A percentile compares a stretch with the other conserved stretches of the same genome.
These are phyloP conservation scores for Dioscorea alata DNA, from an alignment of 106 monocot species.

Conservation along the genomic window DNA sequence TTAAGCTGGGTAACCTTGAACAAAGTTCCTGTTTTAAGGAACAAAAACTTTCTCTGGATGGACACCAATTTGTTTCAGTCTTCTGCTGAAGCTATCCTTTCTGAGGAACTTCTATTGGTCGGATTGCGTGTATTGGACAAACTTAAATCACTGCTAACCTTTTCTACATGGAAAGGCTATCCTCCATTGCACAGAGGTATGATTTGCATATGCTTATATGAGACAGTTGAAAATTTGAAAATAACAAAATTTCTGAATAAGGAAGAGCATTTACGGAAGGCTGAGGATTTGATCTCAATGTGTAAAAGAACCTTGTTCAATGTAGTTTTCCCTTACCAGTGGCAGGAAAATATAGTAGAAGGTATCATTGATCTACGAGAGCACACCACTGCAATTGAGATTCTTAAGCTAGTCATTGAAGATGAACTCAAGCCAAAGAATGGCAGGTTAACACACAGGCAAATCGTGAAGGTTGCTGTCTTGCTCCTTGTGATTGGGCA, in stretches of 20 bases:
- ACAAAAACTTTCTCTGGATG: slow-evolving; percentile 1
- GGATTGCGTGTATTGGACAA: slow-evolving; percentile 24
- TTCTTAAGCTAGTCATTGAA: slow-evolving; percentile 6
- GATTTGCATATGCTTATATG: slow-evolving; percentile 17
- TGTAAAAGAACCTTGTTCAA: slow-evolving; percentile 15
- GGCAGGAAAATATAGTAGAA: slow-evolving; percentile 3
- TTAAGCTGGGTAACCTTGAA: slow-evolving; percentile 22
- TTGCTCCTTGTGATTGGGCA: slow-evolving; percentile 22
- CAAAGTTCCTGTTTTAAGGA: not conserved
- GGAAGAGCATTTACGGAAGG: not conserved
- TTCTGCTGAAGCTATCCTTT: slow-evolving; percentile 15
- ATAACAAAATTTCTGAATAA: slow-evolving; percentile 3
- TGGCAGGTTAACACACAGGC: slow-evolving; percentile 22
- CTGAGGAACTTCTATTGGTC: slow-evolving; percentile 20
- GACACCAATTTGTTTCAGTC: slow-evolving; percentile 2
- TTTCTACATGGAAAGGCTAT: not conserved
- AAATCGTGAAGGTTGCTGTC: slow-evolving; percentile 33
- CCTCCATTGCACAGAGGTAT: slow-evolving; percentile 3
- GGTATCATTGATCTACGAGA: slow-evolving; percentile 14
- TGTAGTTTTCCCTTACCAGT: slow-evolving; percentile 20
- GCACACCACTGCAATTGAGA: slow-evolving; percentile 2
- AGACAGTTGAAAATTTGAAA: slow-evolving; percentile 25
- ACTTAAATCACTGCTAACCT: slow-evolving; percentile 12
- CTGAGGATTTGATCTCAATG: not conserved
- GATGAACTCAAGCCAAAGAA: not conserved